Evolutionary conservation across 1,284 basidiomycete species (phyloP).

Genomic region (Meira miltonrushii): DNA sequence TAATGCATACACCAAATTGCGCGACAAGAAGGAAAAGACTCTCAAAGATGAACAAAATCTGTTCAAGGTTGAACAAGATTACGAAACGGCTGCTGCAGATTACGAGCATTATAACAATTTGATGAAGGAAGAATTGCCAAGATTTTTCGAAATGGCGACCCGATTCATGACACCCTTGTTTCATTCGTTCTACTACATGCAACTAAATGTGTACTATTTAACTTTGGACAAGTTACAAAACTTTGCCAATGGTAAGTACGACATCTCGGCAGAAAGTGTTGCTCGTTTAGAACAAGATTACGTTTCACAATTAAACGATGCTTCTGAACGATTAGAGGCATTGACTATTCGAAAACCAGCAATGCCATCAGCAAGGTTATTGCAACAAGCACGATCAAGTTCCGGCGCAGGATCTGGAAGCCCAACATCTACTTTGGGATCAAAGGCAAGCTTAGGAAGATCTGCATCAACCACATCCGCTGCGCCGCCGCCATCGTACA

Average conservation of each 20-base stretch:
- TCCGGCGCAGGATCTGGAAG: conserved; percentile 2
- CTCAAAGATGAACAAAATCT: conserved; percentile 52
- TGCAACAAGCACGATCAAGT: conserved; percentile 20
- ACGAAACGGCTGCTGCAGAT: conserved; percentile 86
- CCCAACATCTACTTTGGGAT: not conserved
- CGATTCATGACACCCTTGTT: conserved; percentile 93
- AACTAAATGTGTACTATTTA: conserved; percentile 86
- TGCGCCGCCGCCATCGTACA: conserved; percentile 54
- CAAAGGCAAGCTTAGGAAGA: conserved; percentile 5
- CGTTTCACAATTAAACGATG: conserved; percentile 70
- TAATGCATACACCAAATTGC: conserved; percentile 86
- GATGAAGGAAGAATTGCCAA: conserved; percentile 85
- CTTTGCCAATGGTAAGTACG: conserved; percentile 75
- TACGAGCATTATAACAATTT: conserved; percentile 92
- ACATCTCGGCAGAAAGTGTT: conserved; percentile 63
- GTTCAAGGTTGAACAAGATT: conserved; percentile 89
- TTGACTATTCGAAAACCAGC: conserved; percentile 40
- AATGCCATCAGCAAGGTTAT: conserved; percentile 23
- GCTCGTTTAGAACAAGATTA: conserved; percentile 67
- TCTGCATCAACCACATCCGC: conserved; percentile 18
- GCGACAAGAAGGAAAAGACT: conserved; percentile 75
- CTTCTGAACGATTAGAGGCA: conserved; percentile 59
- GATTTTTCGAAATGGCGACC: conserved; percentile 79
- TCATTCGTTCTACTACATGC: conserved; percentile 99
- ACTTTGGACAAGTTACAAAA: conserved; percentile 85